phyloP scores from a whole-genome alignment of 768 basidiomycete genomes.

The Collybiopsis confluens region DNA sequence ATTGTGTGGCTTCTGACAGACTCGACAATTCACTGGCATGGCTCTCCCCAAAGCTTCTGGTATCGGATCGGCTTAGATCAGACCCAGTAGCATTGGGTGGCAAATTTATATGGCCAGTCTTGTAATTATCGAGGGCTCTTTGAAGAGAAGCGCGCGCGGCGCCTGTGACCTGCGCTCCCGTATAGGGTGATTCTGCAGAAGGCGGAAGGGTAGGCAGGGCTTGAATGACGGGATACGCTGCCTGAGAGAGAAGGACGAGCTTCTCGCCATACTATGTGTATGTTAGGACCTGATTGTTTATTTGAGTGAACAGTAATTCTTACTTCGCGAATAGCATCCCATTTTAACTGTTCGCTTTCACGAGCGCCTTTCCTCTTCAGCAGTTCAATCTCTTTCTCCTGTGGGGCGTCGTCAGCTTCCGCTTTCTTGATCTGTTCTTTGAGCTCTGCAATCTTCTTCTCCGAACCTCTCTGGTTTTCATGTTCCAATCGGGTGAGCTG shows the following conservation, averaged over 20 bases:
- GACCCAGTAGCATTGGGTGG: conserved; percentile 38
- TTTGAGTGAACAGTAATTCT: conserved; percentile 10
- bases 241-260: conserved; percentile 68
- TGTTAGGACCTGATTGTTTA: neutral
- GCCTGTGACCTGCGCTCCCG: conserved; percentile 59
- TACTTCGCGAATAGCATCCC: conserved; percentile 82
- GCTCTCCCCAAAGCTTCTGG: conserved; percentile 79
- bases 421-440: conserved; percentile 64
- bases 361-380: conserved; percentile 71
- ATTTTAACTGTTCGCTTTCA: conserved; percentile 74
- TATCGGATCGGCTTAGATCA: conserved; percentile 69
- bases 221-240: conserved; percentile 55
- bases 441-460: conserved; percentile 67
- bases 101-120: conserved; percentile 59
- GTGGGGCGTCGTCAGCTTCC: conserved; percentile 55
- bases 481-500: conserved; percentile 68
- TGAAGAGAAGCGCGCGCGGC: conserved; percentile 72
- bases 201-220: conserved; percentile 71
- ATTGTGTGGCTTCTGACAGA: conserved; percentile 33
- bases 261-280: conserved; percentile 72
- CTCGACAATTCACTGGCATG: conserved; percentile 70
- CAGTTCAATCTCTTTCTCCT: conserved; percentile 69
- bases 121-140: conserved; percentile 74
- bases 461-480: conserved; percentile 57
- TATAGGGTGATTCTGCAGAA: conserved; percentile 48